Conservation (phyloP, 164 flowering plant genomes). For the Vitis rotundifolia region DNA sequence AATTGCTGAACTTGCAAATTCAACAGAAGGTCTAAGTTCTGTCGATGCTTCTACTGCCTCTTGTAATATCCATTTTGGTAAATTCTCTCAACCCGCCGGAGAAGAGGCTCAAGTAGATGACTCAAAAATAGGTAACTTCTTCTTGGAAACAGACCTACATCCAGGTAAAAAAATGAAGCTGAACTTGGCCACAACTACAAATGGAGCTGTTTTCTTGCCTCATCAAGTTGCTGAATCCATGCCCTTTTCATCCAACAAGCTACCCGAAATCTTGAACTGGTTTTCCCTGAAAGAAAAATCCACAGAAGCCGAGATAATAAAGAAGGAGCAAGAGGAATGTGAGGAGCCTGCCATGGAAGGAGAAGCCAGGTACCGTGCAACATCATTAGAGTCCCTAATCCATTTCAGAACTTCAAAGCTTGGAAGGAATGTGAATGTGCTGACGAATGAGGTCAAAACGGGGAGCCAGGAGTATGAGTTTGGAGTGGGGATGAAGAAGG, state of each 20-base stretch:
- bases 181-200: conserved; percentile 7
- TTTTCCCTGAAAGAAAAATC: conserved; percentile 8
- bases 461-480: background rate
- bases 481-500: too few relatives aligned
- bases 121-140: conserved; percentile 3
- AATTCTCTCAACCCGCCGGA: too few relatives aligned
- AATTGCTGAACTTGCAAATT: too few relatives aligned
- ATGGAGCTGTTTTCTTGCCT: conserved; percentile 8
- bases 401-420: too few relatives aligned
- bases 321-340: conserved; percentile 12
- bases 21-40: too few relatives aligned
- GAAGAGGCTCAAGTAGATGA: background rate
- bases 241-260: conserved; percentile 9
- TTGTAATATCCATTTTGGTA: too few relatives aligned
- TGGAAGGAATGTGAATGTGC: too few relatives aligned
- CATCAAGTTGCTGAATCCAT: conserved; percentile 6
- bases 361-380: conserved; percentile 26
- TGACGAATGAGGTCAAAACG: too few relatives aligned
- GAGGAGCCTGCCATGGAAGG: conserved; percentile 14
- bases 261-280: background rate
- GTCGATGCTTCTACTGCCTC: too few relatives aligned
- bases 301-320: conserved; percentile 3
- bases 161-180: conserved; percentile 16
- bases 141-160: conserved; percentile 21
- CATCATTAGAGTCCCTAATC: background rate